phyloP scores from a whole-genome alignment of 306 rosid species.

The Cucumis hystrix region DNA sequence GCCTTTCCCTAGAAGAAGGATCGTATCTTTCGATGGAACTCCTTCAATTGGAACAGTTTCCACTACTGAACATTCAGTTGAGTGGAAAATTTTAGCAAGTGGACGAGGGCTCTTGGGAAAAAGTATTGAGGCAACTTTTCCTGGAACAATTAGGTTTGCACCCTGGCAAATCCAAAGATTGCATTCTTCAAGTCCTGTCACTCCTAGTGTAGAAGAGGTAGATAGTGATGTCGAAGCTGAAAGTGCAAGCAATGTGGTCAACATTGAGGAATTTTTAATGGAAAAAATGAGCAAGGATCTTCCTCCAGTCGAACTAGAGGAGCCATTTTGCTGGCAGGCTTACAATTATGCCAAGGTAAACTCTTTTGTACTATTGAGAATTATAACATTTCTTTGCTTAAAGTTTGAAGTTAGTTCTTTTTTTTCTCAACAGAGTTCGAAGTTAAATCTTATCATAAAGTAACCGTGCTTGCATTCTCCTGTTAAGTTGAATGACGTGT shows the following conservation, averaged over 20 bases:
- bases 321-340: constrained; percentile 98
- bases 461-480: not conserved
- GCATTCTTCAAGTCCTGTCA: constrained; percentile 28
- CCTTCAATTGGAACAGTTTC: constrained; percentile 88
- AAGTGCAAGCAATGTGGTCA: constrained; percentile 50
- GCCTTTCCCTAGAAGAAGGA: constrained; percentile 85
- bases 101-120: constrained; percentile 85
- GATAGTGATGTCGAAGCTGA: constrained; percentile 75
- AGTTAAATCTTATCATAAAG: not conserved
- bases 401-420: not conserved
- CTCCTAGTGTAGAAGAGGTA: constrained; percentile 43
- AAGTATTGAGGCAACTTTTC: constrained; percentile 92
- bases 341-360: constrained; percentile 85
- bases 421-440: not conserved
- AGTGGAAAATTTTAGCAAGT: constrained; percentile 73
- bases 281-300: constrained; percentile 89
- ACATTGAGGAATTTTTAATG: constrained; percentile 63
- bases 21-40: constrained; percentile 81
- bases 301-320: constrained; percentile 90
- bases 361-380: not conserved
- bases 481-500: not conserved
- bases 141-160: constrained; percentile 86
- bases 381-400: not conserved
- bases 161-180: constrained; percentile 57
- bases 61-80: constrained; percentile 78